These are phyloP conservation scores for Stromatinia cepivora DNA, from an alignment of 2,329 filamentous ascomycete genomes.

Conservation along the genomic window DNA sequence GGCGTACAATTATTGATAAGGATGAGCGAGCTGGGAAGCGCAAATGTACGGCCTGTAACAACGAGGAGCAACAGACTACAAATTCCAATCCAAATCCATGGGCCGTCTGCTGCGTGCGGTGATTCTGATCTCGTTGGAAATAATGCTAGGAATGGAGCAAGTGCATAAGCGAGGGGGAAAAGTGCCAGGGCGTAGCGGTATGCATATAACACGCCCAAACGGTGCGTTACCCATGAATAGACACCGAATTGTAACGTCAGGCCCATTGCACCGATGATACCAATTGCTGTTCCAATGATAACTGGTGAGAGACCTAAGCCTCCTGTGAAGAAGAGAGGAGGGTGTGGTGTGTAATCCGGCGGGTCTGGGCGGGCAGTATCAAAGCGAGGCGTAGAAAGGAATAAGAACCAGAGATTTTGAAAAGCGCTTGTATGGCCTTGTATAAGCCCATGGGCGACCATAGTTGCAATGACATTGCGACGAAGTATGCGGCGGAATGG, in stretches of 20 bases:
- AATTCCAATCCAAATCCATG: background rate
- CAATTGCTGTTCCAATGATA: conserved; percentile 1
- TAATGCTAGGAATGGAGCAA: background rate
- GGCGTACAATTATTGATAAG: conserved; percentile 9
- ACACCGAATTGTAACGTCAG: conserved; percentile 1
- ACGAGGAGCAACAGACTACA: background rate
- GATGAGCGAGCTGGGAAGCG: conserved; percentile 1
- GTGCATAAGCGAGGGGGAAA: background rate
- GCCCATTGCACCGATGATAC: conserved; percentile 2
- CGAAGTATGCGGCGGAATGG: background rate
- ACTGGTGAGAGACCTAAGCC: background rate
- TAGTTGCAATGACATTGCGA: background rate
- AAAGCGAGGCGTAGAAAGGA: conserved; percentile 3
- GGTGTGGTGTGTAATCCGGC: background rate
- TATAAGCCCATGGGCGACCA: conserved; percentile 1
- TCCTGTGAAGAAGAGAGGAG: background rate
- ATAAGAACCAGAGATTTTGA: background rate
- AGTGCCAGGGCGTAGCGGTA: background rate
- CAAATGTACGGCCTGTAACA: conserved; percentile 1
- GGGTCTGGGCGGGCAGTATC: background rate
- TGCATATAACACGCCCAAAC: background rate
- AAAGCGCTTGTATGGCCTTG: background rate
- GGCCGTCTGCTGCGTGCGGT: background rate
- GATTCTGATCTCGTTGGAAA: background rate
- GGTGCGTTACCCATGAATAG: conserved; percentile 1